Base-by-base conservation (phyloP, 192 early-diverging fungal genomes). In the Coemansia asiatica region DNA sequence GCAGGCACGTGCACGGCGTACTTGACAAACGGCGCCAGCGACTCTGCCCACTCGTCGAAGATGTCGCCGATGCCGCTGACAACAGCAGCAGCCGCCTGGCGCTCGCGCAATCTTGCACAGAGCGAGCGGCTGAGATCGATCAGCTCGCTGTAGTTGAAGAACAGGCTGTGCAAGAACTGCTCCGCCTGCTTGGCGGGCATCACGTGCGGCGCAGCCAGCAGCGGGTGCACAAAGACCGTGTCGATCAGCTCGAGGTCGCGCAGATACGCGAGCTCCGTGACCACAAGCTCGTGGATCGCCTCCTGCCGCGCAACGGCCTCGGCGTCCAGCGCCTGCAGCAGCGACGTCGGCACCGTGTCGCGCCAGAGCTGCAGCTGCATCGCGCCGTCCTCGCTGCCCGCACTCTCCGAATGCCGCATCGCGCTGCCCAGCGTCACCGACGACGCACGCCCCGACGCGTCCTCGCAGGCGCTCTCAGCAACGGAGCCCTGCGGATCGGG, bases 231-330 rank as follows among this genome's bases (percentile, higher is more conserved):
- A 84, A 86, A 92, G 61, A 92, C 90, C 49, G 83, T 78, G 67
- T 91, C 83, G 4, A 97, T 84, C 48, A 92, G 85, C 62, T 89
- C 88, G 60, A 98, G 74, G 54, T 98, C 95, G 49, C 83, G 85
- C 27, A 95, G 87, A 84, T 94, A 98, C 59, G 93, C 89, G 19
- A 86, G 85, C 73, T 98, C 93, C 0, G 91, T 96, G 47, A 88
- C 85, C 18, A 96, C 90, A 26, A 96, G 63, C 74, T 98, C 96
- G 66, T 88, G 92, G 62, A 98, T 97, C 22, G 87, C 86, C 73
- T 98, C 94, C 67, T 98, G 96, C 44, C 49, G 74, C 12, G 72
- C 80, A 23, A 82, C 50, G 6, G 68, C 53, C 50, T 74, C 72
- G 0, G 63, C 26, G 18, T 27, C 23, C 19, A 82, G 68, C 29